Evolutionary conservation across 352 stramenopile species (phyloP).

Genomic region (Elongisporangium undulatum): DNA sequence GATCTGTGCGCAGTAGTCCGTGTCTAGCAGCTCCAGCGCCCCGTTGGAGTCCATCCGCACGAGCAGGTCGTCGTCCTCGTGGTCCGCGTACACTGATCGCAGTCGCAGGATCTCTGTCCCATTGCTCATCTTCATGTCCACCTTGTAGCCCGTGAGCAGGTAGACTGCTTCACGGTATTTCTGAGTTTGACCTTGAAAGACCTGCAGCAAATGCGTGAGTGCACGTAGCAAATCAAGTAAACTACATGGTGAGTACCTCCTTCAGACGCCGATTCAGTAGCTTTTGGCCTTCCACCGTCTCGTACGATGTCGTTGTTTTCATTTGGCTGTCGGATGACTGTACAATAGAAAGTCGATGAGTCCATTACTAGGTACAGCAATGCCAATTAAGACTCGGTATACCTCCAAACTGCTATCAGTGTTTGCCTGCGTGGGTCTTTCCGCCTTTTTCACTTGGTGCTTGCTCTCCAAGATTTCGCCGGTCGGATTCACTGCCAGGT

Average conservation of each 20-base stretch:
- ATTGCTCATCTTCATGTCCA: constrained; percentile 82
- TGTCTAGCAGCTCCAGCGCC: constrained; percentile 80
- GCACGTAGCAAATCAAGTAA: too few relatives aligned
- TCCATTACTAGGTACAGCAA: background rate
- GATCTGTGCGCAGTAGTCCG: constrained; percentile 59
- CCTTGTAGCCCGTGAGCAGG: constrained; percentile 85
- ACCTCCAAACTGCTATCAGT: constrained; percentile 32
- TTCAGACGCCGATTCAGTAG: constrained; percentile 87
- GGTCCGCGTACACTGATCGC: constrained; percentile 79
- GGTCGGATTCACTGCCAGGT: constrained; percentile 82
- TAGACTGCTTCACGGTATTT: constrained; percentile 89
- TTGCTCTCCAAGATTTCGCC: constrained; percentile 54
- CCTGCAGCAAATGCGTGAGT: constrained; percentile 19
- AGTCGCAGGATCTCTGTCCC: constrained; percentile 70
- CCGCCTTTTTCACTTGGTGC: constrained; percentile 27
- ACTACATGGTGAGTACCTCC: constrained; percentile 52
- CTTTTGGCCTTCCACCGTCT: constrained; percentile 82
- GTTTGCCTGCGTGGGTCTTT: constrained; percentile 47
- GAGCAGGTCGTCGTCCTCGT: constrained; percentile 80
- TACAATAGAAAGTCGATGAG: too few relatives aligned
- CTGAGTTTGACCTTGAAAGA: constrained; percentile 86
- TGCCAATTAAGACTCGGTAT: background rate
- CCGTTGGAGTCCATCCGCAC: constrained; percentile 78
- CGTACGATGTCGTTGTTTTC: constrained; percentile 80
- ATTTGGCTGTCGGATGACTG: constrained; percentile 27